These are phyloP conservation scores for Naegleria lovaniensis DNA, from an alignment of 208 protist genomes.

Conservation along the genomic window DNA sequence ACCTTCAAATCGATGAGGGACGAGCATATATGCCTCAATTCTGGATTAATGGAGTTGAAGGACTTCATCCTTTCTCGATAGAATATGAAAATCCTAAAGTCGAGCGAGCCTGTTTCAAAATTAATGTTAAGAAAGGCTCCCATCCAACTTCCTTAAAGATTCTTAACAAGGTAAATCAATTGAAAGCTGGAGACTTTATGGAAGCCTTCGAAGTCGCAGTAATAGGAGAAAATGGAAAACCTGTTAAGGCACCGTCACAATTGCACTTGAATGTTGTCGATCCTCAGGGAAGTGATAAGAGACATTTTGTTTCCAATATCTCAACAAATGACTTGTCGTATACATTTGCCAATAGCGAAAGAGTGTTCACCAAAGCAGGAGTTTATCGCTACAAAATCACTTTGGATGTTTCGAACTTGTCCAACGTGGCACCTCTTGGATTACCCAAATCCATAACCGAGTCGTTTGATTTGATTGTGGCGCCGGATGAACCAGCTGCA, in stretches of 20 bases:
- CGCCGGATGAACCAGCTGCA: background rate
- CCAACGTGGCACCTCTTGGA: background rate
- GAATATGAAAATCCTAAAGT: background rate
- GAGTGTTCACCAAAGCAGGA: background rate
- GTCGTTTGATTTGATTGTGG: background rate
- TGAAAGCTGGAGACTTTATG: background rate
- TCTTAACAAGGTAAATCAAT: background rate
- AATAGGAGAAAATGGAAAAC: background rate
- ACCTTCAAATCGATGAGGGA: background rate
- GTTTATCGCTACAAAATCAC: background rate
- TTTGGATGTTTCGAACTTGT: background rate
- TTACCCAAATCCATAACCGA: background rate
- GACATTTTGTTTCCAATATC: background rate
- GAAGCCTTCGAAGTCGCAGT: background rate
- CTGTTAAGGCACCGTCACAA: background rate
- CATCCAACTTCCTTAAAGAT: background rate
- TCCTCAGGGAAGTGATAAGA: background rate
- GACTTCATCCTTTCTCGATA: background rate
- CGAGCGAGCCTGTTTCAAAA: background rate
- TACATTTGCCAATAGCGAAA: background rate
- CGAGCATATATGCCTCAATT: background rate
- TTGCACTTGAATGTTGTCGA: background rate
- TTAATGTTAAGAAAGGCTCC: background rate
- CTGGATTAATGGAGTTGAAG: background rate
- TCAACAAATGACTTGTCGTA: background rate